Evolutionary conservation across 345 rosid genomes (phyloP).

Genomic region (Reutealis trisperma): DNA sequence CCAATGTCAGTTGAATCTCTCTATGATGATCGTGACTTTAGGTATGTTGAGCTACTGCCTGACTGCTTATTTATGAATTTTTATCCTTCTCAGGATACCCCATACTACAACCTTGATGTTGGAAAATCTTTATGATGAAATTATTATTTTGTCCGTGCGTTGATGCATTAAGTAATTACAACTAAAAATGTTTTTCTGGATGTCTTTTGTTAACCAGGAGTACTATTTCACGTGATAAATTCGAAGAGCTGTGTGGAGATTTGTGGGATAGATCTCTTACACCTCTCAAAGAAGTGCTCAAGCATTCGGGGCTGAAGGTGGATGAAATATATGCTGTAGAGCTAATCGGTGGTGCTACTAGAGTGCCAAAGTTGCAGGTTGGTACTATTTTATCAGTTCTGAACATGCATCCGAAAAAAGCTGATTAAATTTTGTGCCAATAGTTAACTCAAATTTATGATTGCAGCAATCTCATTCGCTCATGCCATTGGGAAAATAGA

Average conservation of each 20-base stretch:
- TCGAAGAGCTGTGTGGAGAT: constrained; percentile 94
- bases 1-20: constrained; percentile 96
- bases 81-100: neutral
- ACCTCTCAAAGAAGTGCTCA: constrained; percentile 79
- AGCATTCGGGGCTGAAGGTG: constrained; percentile 68
- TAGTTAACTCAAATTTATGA: neutral
- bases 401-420: neutral
- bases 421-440: neutral
- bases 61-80: constrained; percentile 3
- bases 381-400: constrained; percentile 17
- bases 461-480: neutral
- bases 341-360: constrained; percentile 94
- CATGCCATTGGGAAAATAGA: neutral
- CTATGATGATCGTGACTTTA: constrained; percentile 88
- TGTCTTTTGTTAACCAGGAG: constrained; percentile 58
- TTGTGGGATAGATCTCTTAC: constrained; percentile 86
- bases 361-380: constrained; percentile 99
- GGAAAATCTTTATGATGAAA: too few relatives aligned
- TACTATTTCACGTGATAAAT: constrained; percentile 88
- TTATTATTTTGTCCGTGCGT: too few relatives aligned
- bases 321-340: constrained; percentile 89
- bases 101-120: too few relatives aligned
- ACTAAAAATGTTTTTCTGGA: neutral
- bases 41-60: constrained; percentile 41
- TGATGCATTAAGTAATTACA: neutral